phyloP scores from a whole-genome alignment of 805 yeast species.

The Kodamaea nitidulidarum region DNA sequence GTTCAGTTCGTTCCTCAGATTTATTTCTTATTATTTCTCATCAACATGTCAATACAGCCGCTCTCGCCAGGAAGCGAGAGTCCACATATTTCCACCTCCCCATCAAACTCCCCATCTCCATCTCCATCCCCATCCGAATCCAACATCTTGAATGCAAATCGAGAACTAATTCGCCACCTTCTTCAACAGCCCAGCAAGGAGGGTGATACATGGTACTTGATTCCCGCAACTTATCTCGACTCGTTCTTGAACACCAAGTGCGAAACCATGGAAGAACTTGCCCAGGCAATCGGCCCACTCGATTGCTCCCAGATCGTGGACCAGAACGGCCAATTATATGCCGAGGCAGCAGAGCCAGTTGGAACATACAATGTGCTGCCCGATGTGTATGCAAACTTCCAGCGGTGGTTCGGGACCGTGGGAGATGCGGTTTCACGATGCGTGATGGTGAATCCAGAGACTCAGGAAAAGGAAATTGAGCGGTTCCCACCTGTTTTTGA shows the following conservation, averaged over 20 bases:
- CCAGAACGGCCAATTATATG: constrained; percentile 40
- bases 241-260: constrained; percentile 33
- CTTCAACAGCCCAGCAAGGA: constrained; percentile 27
- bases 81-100: too few relatives aligned
- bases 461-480: constrained; percentile 31
- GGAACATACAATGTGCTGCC: constrained; percentile 35
- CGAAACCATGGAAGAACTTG: constrained; percentile 23
- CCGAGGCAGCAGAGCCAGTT: constrained; percentile 17
- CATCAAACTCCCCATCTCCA: too few relatives aligned
- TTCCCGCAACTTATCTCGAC: constrained; percentile 45
- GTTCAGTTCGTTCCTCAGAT: too few relatives aligned
- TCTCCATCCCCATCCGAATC: too few relatives aligned
- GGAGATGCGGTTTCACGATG: constrained; percentile 34
- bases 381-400: constrained; percentile 41
- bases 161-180: constrained; percentile 19
- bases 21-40: too few relatives aligned
- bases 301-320: constrained; percentile 44
- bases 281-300: constrained; percentile 42
- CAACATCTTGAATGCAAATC: constrained; percentile 9
- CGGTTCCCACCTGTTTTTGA: constrained; percentile 33
- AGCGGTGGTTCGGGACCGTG: constrained; percentile 52
- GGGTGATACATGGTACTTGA: constrained; percentile 47
- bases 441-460: constrained; percentile 20
- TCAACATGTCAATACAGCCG: too few relatives aligned
- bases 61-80: too few relatives aligned